phyloP scores from a whole-genome alignment of 169 alveolate species.

The Hepatocystis sp. region DNA sequence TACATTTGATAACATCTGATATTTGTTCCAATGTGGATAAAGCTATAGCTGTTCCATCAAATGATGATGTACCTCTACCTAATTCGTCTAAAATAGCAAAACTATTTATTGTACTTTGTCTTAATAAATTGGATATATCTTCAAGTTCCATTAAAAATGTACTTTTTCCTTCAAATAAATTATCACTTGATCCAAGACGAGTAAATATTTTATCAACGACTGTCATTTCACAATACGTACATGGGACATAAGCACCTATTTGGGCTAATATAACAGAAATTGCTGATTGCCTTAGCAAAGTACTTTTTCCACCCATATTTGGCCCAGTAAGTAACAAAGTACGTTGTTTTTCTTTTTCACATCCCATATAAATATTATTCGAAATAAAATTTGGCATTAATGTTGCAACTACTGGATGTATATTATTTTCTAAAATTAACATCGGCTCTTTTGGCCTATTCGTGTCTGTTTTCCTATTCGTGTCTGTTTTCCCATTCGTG shows the following conservation, averaged over 20 bases:
- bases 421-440: constrained; percentile 38
- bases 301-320: constrained; percentile 99
- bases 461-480: too few relatives aligned
- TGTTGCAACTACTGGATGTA: constrained; percentile 86
- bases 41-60: constrained; percentile 99
- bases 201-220: constrained; percentile 98
- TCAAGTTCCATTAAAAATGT: constrained; percentile 99
- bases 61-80: constrained; percentile 99
- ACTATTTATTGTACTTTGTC: constrained; percentile 89
- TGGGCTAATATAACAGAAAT: constrained; percentile 97
- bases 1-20: constrained; percentile 87
- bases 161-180: constrained; percentile 97
- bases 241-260: constrained; percentile 98
- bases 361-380: constrained; percentile 83
- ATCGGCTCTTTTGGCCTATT: too few relatives aligned
- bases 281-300: constrained; percentile 97
- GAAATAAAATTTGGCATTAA: constrained; percentile 87
- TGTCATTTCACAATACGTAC: constrained; percentile 90
- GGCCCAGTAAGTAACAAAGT: constrained; percentile 98
- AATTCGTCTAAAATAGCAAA: constrained; percentile 97
- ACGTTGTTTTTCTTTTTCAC: constrained; percentile 37
- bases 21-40: constrained; percentile 93
- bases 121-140: constrained; percentile 92
- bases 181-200: constrained; percentile 99
- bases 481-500: constrained; percentile 1